Base-by-base conservation (phyloP, 1,139 yeast genomes). In the Taphrina confusa region DNA sequence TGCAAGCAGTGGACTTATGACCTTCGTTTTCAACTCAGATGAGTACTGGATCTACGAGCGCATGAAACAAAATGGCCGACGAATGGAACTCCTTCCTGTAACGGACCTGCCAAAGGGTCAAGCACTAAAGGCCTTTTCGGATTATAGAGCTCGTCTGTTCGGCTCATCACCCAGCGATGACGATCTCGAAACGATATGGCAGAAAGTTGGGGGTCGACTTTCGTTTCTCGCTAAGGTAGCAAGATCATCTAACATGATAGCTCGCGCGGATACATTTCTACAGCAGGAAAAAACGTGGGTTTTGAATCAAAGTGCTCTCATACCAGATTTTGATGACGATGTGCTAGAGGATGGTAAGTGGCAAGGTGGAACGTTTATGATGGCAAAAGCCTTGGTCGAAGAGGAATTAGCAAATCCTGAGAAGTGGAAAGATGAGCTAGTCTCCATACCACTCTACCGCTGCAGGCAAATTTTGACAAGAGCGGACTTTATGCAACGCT, bases 11-110 rank as follows among this genome's bases (percentile, higher is more conserved):
- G 91, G 92, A 0, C 74, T 87, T 59, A 84, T 84, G 14, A 87
- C 94, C 0, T 81, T 87, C 72, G 75, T 87, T 3, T 87, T 87
- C 75, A 85, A 86, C 67, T 82, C 89, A 64, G 95, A 87, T 71
- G 95, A 87, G 68, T 87, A 87, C 71, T 87, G 95, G 95, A 80
- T 87, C 1, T 87, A 86, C 70, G 95, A 87, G 67, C 81, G 89
- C 62, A 74, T 87, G 65, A 85, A 85, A 67, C 80, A 79, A 64
- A 74, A 85, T 20, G 90, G 91, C 0, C 87, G 95, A 0, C 76
- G 92, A 55, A 73, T 87, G 54, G 95, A 87, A 63, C 82, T 87
- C 27, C 75, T 87, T 58, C 83, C 85, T 64, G 85, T 87, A 33
- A 76, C 82, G 61, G 95, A 87, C 69, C 79, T 87, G 65, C 75